A percentile compares a stretch with the other conserved stretches of the same genome.
Evolutionary conservation across 2,329 filamentous ascomycete species (phyloP).

Genomic region (Penicillium freii): DNA sequence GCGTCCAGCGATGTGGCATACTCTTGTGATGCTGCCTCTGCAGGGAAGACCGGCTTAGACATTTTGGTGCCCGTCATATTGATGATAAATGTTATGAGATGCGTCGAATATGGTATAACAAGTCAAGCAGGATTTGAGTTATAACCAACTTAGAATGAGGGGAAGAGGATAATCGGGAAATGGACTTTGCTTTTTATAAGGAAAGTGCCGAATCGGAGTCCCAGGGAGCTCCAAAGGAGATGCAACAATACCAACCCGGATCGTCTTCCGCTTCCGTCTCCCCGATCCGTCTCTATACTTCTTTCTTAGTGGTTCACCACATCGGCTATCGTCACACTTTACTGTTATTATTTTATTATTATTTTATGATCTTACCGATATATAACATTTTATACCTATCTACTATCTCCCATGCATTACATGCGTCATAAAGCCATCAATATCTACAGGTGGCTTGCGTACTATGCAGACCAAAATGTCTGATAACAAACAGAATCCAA

Average conservation of each 20-base stretch:
- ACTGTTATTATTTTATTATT: neutral
- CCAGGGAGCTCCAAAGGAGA: neutral
- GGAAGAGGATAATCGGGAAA: neutral
- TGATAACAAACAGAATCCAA: neutral
- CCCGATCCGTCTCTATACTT: slow-evolving; percentile 9
- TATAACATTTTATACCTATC: too few relatives aligned
- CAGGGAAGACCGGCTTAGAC: slow-evolving; percentile 32
- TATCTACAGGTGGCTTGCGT: neutral
- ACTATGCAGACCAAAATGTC: neutral
- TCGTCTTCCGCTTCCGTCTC: slow-evolving; percentile 27
- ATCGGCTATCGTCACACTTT: neutral
- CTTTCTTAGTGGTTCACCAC: neutral
- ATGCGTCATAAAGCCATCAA: neutral
- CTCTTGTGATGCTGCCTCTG: slow-evolving; percentile 32
- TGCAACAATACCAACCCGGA: slow-evolving; percentile 12
- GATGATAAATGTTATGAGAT: neutral
- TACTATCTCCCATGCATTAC: neutral
- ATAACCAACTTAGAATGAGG: neutral
- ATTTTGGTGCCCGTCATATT: slow-evolving; percentile 13
- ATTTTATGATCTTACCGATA: neutral
- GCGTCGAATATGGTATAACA: neutral
- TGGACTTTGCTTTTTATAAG: slow-evolving; percentile 19
- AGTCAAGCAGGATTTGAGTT: neutral
- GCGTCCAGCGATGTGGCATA: slow-evolving; percentile 55
- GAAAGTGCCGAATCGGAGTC: slow-evolving; percentile 1